These are phyloP conservation scores for Brassica juncea DNA, from an alignment of 345 rosid species.

Conservation along the genomic window DNA sequence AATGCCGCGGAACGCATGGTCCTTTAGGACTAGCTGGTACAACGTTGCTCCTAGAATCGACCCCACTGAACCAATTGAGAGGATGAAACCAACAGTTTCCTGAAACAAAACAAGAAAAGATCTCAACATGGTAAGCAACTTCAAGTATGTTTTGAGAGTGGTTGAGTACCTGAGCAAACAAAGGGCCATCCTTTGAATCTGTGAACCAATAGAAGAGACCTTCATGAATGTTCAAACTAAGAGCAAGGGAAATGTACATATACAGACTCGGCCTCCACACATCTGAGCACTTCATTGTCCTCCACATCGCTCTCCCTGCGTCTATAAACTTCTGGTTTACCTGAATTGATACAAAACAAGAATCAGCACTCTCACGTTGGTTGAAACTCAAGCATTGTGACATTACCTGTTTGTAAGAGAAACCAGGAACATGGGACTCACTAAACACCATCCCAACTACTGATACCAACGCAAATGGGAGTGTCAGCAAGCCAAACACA, in stretches of 20 bases:
- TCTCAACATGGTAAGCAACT: background rate
- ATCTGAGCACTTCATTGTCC: conserved; percentile 64
- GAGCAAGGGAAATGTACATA: conserved; percentile 73
- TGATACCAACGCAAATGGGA: conserved; percentile 64
- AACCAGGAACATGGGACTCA: conserved; percentile 57
- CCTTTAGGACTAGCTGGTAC: conserved; percentile 68
- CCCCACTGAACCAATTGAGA: conserved; percentile 81
- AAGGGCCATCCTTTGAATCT: conserved; percentile 72
- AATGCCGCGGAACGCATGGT: conserved; percentile 69
- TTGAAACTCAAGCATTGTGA: background rate
- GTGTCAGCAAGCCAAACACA: conserved; percentile 71
- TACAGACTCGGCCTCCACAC: conserved; percentile 92
- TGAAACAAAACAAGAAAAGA: conserved; percentile 34
- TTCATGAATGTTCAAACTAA: conserved; percentile 75
- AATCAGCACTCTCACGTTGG: conserved; percentile 4
- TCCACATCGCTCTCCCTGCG: conserved; percentile 87
- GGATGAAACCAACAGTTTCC: conserved; percentile 86
- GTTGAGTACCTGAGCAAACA: conserved; percentile 73
- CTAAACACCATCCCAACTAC: conserved; percentile 61
- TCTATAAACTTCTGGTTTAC: conserved; percentile 61
- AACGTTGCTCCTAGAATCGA: conserved; percentile 79
- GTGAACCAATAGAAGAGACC: conserved; percentile 96
- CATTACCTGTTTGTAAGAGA: conserved; percentile 66
- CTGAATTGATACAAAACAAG: conserved; percentile 45
- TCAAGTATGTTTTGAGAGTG: background rate